These are phyloP conservation scores for Arthrobotrys megalospora DNA, from an alignment of 2,329 filamentous ascomycete genomes.

Conservation along the genomic window DNA sequence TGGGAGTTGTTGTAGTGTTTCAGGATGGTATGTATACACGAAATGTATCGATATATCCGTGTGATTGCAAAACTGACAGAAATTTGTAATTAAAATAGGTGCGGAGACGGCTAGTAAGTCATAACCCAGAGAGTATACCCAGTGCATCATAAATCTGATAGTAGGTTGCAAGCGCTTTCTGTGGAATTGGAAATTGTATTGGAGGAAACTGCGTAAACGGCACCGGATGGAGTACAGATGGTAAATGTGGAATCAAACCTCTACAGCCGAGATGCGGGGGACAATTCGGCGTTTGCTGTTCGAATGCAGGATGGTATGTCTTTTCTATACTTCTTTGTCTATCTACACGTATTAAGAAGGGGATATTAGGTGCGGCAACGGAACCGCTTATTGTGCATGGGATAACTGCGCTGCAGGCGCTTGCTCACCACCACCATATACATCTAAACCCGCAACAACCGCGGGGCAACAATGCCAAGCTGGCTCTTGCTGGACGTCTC, in stretches of 20 bases:
- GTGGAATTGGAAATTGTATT: slow-evolving; percentile 39
- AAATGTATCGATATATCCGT: neutral
- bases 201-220: slow-evolving; percentile 40
- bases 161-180: slow-evolving; percentile 8
- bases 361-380: slow-evolving; percentile 29
- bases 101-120: slow-evolving; percentile 46
- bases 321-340: neutral
- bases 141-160: neutral
- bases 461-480: slow-evolving; percentile 15
- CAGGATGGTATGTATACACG: slow-evolving; percentile 13
- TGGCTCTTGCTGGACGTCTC: slow-evolving; percentile 41
- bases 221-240: slow-evolving; percentile 40
- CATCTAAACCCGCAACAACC: neutral
- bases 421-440: slow-evolving; percentile 17
- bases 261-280: slow-evolving; percentile 36
- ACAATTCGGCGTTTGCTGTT: slow-evolving; percentile 42
- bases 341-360: neutral
- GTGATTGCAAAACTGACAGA: neutral
- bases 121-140: neutral
- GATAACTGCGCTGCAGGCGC: slow-evolving; percentile 38
- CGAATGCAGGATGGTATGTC: slow-evolving; percentile 34
- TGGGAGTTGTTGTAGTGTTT: slow-evolving; percentile 40
- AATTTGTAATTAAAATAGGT: slow-evolving; percentile 7
- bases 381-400: slow-evolving; percentile 9
- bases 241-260: slow-evolving; percentile 26